A percentile compares a stretch with the other conserved stretches of the same genome.
Evolutionary conservation across 2,329 filamentous ascomycete genomes (phyloP).

Genomic region (Alternaria sp.): DNA sequence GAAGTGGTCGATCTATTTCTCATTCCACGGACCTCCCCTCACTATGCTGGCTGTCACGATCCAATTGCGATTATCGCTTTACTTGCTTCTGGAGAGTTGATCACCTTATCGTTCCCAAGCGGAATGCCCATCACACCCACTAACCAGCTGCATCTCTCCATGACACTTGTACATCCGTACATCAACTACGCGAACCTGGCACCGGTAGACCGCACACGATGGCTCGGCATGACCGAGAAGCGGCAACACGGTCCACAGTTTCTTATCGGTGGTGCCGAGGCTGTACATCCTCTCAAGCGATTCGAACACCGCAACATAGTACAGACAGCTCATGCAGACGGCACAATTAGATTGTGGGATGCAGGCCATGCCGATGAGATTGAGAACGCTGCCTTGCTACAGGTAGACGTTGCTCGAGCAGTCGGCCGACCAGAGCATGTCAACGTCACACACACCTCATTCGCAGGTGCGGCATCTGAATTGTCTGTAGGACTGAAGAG

Average conservation of each 20-base stretch:
- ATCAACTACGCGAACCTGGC: conserved; percentile 77
- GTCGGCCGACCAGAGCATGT: conserved; percentile 80
- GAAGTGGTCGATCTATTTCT: conserved; percentile 82
- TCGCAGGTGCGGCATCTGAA: conserved; percentile 83
- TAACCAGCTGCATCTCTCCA: conserved; percentile 87
- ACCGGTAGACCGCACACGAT: conserved; percentile 77
- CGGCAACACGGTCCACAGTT: conserved; percentile 80
- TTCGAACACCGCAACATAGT: conserved; percentile 86
- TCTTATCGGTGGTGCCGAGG: conserved; percentile 79
- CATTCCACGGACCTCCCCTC: conserved; percentile 81
- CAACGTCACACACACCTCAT: conserved; percentile 78
- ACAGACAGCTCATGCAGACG: conserved; percentile 87
- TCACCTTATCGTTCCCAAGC: conserved; percentile 90
- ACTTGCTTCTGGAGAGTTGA: conserved; percentile 84
- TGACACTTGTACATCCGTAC: conserved; percentile 91
- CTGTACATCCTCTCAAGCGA: conserved; percentile 72
- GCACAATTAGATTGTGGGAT: conserved; percentile 92
- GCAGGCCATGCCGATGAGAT: conserved; percentile 90
- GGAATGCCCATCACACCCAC: conserved; percentile 91
- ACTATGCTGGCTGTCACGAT: conserved; percentile 88
- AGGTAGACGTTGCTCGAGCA: conserved; percentile 86
- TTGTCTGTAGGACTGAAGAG: conserved; percentile 80
- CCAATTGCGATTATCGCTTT: conserved; percentile 84
- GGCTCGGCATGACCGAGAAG: conserved; percentile 90
- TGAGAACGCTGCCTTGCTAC: conserved; percentile 81